phyloP scores from a whole-genome alignment of 2,329 filamentous ascomycete species.

The Fusarium udum region DNA sequence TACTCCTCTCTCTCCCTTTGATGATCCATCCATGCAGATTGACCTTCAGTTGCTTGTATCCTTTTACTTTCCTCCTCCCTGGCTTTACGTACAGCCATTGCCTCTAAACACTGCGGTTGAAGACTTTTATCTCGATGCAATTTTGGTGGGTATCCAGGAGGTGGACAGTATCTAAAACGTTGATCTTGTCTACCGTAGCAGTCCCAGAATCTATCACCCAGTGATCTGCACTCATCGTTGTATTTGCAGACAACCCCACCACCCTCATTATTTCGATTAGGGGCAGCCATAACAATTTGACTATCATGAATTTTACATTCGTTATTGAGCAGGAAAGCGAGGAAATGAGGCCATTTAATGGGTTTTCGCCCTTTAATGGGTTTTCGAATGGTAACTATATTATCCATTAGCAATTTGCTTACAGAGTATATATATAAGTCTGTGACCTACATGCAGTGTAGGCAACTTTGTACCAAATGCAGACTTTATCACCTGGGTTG shows the following conservation, averaged over 20 bases:
- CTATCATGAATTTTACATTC: neutral
- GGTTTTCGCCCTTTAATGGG: too few species aligned
- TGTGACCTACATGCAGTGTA: neutral
- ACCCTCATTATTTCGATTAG: rapidly evolving
- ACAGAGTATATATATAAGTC: neutral
- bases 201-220: rapidly evolving
- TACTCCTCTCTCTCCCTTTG: rapidly evolving
- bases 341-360: too few species aligned
- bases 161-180: neutral
- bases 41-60: neutral
- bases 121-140: rapidly evolving
- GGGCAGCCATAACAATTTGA: rapidly evolving
- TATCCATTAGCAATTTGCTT: rapidly evolving
- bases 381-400: rapidly evolving
- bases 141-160: neutral
- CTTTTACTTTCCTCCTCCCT: too few species aligned
- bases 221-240: rapidly evolving
- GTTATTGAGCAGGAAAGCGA: too few species aligned
- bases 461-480: neutral
- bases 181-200: neutral
- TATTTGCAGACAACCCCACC: neutral
- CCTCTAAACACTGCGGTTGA: neutral
- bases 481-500: rapidly evolving
- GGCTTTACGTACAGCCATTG: neutral
- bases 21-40: neutral